A percentile compares a stretch with the other conserved stretches of the same genome.
These are phyloP conservation scores for Diutina scorzettiae DNA, from an alignment of 1,139 yeast species.

Conservation along the genomic window DNA sequence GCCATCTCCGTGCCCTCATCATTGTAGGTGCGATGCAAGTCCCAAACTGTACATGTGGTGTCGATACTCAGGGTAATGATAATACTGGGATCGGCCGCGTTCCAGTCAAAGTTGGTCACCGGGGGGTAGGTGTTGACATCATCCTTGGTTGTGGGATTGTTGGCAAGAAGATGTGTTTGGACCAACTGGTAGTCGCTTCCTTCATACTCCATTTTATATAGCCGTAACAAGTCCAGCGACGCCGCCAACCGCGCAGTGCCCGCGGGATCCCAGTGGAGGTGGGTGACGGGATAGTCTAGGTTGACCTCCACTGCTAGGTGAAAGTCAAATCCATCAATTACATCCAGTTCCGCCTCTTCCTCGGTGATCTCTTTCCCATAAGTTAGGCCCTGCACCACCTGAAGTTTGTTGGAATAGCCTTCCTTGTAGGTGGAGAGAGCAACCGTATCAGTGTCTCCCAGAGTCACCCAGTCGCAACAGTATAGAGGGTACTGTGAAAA, in stretches of 20 bases:
- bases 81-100: constrained; percentile 51
- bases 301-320: constrained; percentile 37
- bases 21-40: constrained; percentile 34
- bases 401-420: constrained; percentile 48
- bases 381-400: constrained; percentile 31
- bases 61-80: constrained; percentile 84
- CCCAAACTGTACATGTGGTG: constrained; percentile 97
- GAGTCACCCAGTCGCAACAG: constrained; percentile 54
- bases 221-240: constrained; percentile 57
- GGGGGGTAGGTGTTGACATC: constrained; percentile 57
- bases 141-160: constrained; percentile 20
- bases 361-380: constrained; percentile 16
- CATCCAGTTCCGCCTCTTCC: constrained; percentile 2
- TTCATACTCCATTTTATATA: constrained; percentile 42
- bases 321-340: constrained; percentile 24
- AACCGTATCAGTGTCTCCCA: constrained; percentile 34
- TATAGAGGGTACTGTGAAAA: constrained; percentile 53
- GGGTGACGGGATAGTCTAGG: constrained; percentile 57
- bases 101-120: constrained; percentile 92
- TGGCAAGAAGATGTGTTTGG: constrained; percentile 32
- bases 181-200: constrained; percentile 21
- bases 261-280: constrained; percentile 62
- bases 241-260: constrained; percentile 37
- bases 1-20: constrained; percentile 36
- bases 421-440: constrained; percentile 66